Evolutionary conservation across 345 rosid genomes (phyloP), one percentile per base, ranked within the genome.

Genomic region (Aquilaria sinensis): DNA sequence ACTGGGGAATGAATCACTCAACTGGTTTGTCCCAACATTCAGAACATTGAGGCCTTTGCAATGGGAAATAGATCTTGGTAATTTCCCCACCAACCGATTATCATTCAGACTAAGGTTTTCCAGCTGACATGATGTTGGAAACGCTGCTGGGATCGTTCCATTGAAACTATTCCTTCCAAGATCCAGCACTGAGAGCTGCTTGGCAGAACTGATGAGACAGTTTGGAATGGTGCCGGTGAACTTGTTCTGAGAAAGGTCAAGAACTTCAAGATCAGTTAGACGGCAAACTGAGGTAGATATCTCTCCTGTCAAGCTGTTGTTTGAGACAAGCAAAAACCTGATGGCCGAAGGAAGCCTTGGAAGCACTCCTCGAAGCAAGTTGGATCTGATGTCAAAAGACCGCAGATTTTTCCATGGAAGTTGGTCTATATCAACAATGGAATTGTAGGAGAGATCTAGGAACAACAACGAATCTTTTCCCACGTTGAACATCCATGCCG

Each of bases 161-260:
- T 11, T 0, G 12, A 71, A 51, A 0, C 61, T 34, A 48, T 71
- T 71, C 30, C 4, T 61, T 14, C 16, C 32, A 1, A 71, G 47
- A 16, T 61, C 62, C 47, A 66, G 30, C 12, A 12, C 56, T 4
- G 3, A 9, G 14, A 57, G 10, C 23, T 23, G 23, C 9, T 0
- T 1, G 43, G 12, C 46, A 2, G 9, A 41, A 41, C 53, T 55
- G 48, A 56, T 53, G 0, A 71, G 10, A 23, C 67, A 66, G 2
- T 3, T 4, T 0, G 67, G 60, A 37, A 66, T 43, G 0, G 0
- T 23, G 41, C 70, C 67, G 16, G 6, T 30, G 14, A 71, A 60
- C 34, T 46, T 47, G 45, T 71, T 60, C 1, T 8, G 6, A 2
- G 66, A 71, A 57, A 65, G 45, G 9, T 71, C 66, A 14, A 70